phyloP scores from a whole-genome alignment of 1,139 yeast genomes.

The Torulaspora pretoriensis region DNA sequence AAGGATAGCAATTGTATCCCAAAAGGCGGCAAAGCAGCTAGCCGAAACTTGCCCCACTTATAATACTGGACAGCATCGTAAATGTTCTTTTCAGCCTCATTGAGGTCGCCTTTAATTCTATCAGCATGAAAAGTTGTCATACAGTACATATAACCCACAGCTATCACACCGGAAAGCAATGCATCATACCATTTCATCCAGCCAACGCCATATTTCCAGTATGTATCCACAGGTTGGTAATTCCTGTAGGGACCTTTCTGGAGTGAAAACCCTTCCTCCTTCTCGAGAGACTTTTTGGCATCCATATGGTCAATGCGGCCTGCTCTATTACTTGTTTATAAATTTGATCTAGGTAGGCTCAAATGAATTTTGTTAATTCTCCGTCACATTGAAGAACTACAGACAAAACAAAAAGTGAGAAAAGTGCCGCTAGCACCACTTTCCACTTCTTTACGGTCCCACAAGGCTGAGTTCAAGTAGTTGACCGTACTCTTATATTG shows the following conservation, averaged over 20 bases:
- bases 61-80: constrained; percentile 15
- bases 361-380: too few species aligned
- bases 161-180: constrained; percentile 3
- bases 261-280: neutral
- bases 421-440: too few species aligned
- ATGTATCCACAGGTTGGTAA: constrained; percentile 16
- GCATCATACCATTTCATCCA: constrained; percentile 6
- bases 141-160: constrained; percentile 4
- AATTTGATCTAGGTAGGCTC: too few species aligned
- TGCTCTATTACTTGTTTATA: neutral
- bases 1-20: constrained; percentile 20
- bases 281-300: neutral
- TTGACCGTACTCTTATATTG: too few species aligned
- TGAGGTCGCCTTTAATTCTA: neutral
- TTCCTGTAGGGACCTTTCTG: constrained; percentile 16
- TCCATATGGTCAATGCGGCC: neutral
- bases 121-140: constrained; percentile 1
- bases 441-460: too few species aligned
- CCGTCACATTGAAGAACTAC: too few species aligned
- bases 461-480: too few species aligned
- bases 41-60: constrained; percentile 16
- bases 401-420: too few species aligned
- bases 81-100: constrained; percentile 13
- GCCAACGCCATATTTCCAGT: constrained; percentile 10
- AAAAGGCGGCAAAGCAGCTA: constrained; percentile 23